Percentiles rank a stretch among this genome's conserved stretches.
Evolutionary conservation across 331 rosid species (phyloP).

Genomic region (Telfairia occidentalis): DNA sequence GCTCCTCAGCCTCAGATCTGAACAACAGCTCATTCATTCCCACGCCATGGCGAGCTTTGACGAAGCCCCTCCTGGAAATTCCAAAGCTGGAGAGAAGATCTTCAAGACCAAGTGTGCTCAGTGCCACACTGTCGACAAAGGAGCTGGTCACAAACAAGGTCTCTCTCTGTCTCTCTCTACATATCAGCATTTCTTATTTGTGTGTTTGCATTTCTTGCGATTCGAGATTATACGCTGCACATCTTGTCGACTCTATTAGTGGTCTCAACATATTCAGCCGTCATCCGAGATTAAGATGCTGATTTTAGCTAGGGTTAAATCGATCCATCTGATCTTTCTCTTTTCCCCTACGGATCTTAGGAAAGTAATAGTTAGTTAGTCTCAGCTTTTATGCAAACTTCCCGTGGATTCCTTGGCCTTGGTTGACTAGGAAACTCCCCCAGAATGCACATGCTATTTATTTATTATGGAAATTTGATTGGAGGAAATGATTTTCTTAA

Average conservation of each 20-base stretch:
- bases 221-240: not conserved
- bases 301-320: not conserved
- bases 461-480: not conserved
- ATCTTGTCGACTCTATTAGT: not conserved
- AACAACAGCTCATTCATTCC: not conserved
- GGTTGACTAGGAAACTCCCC: not conserved
- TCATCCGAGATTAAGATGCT: not conserved
- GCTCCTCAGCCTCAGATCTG: not conserved
- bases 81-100: slow-evolving; percentile 7
- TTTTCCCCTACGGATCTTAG: no score
- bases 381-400: not conserved
- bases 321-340: not conserved
- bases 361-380: not conserved
- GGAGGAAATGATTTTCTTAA: not conserved
- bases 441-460: not conserved
- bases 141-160: slow-evolving; percentile 11
- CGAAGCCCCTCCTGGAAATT: slow-evolving; percentile 5
- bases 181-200: not conserved
- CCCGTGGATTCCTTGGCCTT: not conserved
- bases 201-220: not conserved
- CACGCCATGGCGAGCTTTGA: slow-evolving; percentile 3
- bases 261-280: not conserved
- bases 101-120: slow-evolving; percentile 11
- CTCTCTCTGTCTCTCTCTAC: not conserved
- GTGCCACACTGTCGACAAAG: slow-evolving; percentile 10